phyloP scores from a whole-genome alignment of 768 basidiomycete genomes.

The Leccinum fibrillosum region DNA sequence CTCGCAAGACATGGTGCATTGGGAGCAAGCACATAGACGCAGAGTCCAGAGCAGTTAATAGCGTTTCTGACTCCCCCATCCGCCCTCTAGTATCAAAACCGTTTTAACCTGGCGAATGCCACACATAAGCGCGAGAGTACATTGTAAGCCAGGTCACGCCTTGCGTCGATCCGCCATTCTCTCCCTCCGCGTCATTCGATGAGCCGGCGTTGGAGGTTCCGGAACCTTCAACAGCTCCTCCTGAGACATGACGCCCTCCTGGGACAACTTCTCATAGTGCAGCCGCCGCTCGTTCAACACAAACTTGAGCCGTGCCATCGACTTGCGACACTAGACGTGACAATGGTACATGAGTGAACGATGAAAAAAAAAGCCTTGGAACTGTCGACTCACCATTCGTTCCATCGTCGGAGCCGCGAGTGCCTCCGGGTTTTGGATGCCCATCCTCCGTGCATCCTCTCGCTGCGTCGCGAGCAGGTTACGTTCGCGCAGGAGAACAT shows the following conservation, averaged over 20 bases:
- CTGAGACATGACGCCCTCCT: conserved; percentile 17
- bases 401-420: conserved; percentile 34
- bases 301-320: conserved; percentile 95
- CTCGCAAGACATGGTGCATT: conserved; percentile 64
- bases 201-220: conserved; percentile 10
- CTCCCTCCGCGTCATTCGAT: conserved; percentile 22
- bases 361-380: neutral
- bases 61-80: neutral
- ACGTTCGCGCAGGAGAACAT: conserved; percentile 80
- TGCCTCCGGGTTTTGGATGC: conserved; percentile 33
- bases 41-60: conserved; percentile 12
- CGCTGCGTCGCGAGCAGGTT: conserved; percentile 88
- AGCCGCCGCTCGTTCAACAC: conserved; percentile 88
- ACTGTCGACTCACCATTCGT: conserved; percentile 35
- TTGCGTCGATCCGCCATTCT: conserved; percentile 17
- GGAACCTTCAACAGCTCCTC: conserved; percentile 16
- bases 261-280: conserved; percentile 55
- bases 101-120: conserved; percentile 11
- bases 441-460: conserved; percentile 70
- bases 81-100: neutral
- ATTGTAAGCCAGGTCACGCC: neutral
- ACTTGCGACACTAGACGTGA: conserved; percentile 73
- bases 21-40: conserved; percentile 42
- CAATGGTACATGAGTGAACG: conserved; percentile 1
- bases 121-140: neutral